A percentile compares a stretch with the other conserved stretches of the same genome.
Evolutionary conservation across 2,329 filamentous ascomycete genomes (phyloP).

Genomic region (Leptographium procerum): DNA sequence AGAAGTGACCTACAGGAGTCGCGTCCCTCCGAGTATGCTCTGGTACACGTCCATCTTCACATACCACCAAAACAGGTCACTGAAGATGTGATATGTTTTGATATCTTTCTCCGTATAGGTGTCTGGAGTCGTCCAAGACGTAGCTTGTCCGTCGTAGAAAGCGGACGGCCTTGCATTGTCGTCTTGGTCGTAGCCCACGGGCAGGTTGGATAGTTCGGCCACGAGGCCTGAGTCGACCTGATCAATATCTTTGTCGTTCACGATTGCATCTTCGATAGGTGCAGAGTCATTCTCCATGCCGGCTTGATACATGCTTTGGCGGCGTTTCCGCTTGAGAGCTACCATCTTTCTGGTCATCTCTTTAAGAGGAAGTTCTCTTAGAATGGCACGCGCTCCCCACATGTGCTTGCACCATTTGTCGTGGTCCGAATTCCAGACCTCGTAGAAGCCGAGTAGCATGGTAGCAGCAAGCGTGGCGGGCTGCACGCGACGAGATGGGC

Average conservation of each 20-base stretch:
- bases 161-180: neutral
- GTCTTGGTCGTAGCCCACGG: slow-evolving; percentile 26
- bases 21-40: slow-evolving; percentile 76
- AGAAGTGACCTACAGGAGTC: slow-evolving; percentile 58
- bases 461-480: slow-evolving; percentile 81
- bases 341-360: slow-evolving; percentile 63
- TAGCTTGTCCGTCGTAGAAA: neutral
- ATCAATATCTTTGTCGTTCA: slow-evolving; percentile 20
- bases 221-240: slow-evolving; percentile 32
- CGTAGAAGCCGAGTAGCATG: slow-evolving; percentile 78
- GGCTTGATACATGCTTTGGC: slow-evolving; percentile 21
- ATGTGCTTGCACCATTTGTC: slow-evolving; percentile 93
- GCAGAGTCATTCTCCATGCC: neutral
- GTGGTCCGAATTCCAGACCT: slow-evolving; percentile 90
- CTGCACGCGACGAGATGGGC: slow-evolving; percentile 56
- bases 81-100: slow-evolving; percentile 66
- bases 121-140: slow-evolving; percentile 12
- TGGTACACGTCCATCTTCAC: slow-evolving; percentile 90
- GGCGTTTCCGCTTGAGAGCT: slow-evolving; percentile 42
- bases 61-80: slow-evolving; percentile 94
- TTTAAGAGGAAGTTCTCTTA: slow-evolving; percentile 71
- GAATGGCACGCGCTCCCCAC: slow-evolving; percentile 68
- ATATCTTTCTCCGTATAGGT: slow-evolving; percentile 50
- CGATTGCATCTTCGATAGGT: neutral
- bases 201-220: slow-evolving; percentile 27